Base-by-base conservation (phyloP, 495 filamentous ascomycete genomes). In the Hypoxylon fuscum region DNA sequence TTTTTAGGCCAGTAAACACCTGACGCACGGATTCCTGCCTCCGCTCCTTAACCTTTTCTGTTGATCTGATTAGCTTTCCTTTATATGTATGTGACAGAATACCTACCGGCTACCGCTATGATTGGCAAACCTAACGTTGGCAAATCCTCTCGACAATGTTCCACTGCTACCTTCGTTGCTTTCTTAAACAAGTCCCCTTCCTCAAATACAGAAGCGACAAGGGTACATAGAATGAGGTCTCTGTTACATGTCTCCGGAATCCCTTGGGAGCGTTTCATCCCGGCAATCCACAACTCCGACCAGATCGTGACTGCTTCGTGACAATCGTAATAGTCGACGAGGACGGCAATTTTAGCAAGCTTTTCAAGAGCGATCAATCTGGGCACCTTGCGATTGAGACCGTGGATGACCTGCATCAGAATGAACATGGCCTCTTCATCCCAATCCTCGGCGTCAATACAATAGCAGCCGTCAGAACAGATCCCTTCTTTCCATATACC, bases 241-340 rank as follows among this genome's bases (percentile, higher is more conserved):
- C 47, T 37, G 11, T 46, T 18, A 2, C 18, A 45, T 10, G 2
- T 59, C 15, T 15, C 14, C 9, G 47, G 47, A 45, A 43, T 9
- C 25, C 25, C 25, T 27, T 27, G 5, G 0, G 14, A n/a, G n/a
- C n/a, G n/a, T 27, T 8, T 3, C 15, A 42, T 8, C n/a, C 14
- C 3, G 4, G 1, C 10, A 23, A 70, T 75, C 82, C 84, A 87
- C 6, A 70, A 68, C 6, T 80, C 74, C 14, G 71, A 70, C 40
- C 76, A 78, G 2, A 81, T 38, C 45, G 71, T 62, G 1, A 84
- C 52, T 1, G 67, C 74, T 12, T 82, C 80, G 11, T 68, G 68
- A 53, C 81, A 79, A 31, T 77, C 63, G 50, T 85, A 83, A 43
- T 77, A 78, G 59, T 86, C 81, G 14, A 81, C 76, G 21, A 87